Base-by-base conservation (phyloP, 768 basidiomycete genomes). In the Phanerochaete carnosa region DNA sequence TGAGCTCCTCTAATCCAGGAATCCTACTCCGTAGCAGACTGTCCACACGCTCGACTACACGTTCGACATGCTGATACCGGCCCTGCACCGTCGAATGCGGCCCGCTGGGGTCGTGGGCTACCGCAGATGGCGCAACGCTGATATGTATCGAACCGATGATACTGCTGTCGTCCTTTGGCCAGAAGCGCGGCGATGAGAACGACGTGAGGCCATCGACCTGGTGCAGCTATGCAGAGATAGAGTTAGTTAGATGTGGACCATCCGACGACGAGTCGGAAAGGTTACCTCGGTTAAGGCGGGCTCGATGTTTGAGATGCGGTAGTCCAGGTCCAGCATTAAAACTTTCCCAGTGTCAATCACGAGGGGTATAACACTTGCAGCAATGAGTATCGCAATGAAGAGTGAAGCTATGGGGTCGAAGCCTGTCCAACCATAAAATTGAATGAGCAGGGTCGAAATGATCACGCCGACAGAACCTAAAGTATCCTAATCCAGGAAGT, bases 331-430 rank as follows among this genome's bases (percentile, higher is more conserved):
- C 45, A 99, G 76, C 59, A 89, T 86, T 45, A 99, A 82, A 11
- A 98, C 85, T 65, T 84, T 88, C 1, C 93, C 97, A 0, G 92
- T 93, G 72, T 98, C 97, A 64, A 96, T 83, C 23, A 99, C 94
- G 43, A 99, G 86, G 12, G 97, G 97, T 25, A 96, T 80, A 22
- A 99, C 97, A 70, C 94, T 96, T 5, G 93, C 95, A 23, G 94
- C 93, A 66, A 99, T 99, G 64, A 99, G 77, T 9, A 92, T 75
- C 5, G 97, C 97, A 65, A 99, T 99, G 74, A 99, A 96, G 29
- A 99, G 77, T 9, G 94, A 95, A 0, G 97, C 97, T 61, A 99
- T 94, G 0, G 97, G 97, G 74, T 99, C 97, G 71, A 98, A 99
- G 22, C 95, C 95, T 13, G 96, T 98, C 95, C 95, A 98, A 25